These are phyloP conservation scores for Alnus rubra DNA, from an alignment of 306 rosid genomes.

Conservation along the genomic window DNA sequence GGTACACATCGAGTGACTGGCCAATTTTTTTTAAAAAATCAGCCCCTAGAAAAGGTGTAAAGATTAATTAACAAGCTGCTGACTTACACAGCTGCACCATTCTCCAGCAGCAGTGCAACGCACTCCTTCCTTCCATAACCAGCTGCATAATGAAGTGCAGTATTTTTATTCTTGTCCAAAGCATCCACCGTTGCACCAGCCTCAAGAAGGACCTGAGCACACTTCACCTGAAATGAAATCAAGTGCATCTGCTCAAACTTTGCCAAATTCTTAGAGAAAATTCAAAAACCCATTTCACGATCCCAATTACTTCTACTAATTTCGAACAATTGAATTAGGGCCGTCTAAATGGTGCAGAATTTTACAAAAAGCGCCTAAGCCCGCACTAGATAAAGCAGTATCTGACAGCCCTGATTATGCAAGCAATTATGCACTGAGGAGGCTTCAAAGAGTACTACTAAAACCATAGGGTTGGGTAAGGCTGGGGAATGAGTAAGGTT, in stretches of 20 bases:
- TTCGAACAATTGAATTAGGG: background rate
- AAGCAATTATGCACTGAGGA: background rate
- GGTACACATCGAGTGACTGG: background rate
- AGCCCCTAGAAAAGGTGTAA: background rate
- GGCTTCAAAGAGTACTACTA: background rate
- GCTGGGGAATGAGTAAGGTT: conserved; percentile 1
- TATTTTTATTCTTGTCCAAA: conserved; percentile 93
- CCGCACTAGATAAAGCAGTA: background rate
- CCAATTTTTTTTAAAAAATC: background rate
- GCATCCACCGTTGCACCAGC: conserved; percentile 97
- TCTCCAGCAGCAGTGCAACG: conserved; percentile 86
- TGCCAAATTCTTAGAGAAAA: background rate
- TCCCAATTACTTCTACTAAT: background rate
- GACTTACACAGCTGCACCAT: conserved; percentile 96
- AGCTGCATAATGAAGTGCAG: conserved; percentile 98
- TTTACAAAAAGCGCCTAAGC: background rate
- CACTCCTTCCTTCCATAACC: conserved; percentile 99
- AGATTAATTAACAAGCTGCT: background rate
- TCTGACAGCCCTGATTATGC: background rate
- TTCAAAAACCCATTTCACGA: background rate
- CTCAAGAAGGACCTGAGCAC: conserved; percentile 93
- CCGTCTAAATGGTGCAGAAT: background rate
- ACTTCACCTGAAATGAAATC: conserved; percentile 67
- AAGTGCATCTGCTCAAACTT: background rate
- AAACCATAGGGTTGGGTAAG: background rate